Evolutionary conservation across 176 grass and related monocot species (phyloP), one percentile per base, ranked within the genome.

Genomic region (Bonia amplexicaulis): DNA sequence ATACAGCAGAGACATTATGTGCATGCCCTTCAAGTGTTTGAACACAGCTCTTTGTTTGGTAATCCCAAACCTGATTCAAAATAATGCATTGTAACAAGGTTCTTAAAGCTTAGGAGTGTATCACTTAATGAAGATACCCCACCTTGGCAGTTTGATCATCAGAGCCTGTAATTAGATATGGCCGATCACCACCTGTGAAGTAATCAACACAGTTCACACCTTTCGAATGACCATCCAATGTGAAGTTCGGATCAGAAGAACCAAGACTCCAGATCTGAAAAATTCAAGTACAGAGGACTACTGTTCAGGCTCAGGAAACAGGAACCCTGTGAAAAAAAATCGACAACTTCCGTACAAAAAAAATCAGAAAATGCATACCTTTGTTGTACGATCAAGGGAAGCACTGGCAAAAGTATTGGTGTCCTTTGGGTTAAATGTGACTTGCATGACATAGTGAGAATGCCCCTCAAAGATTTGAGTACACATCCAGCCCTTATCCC

Each of bases 391-490:
- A 88, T 97, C 94, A 81, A 97, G 92, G 17, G 94, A 97, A 71
- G 94, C 94, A 76, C 92, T 97, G 23, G 94, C 94, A 23, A 97
- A 97, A 67, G 94, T 97, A 85, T 94, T 94, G 17, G 83, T 91
- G 41, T 91, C 92, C 54, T 94, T 94, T 26, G 92, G 92, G 74
- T 91, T 94, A 82, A 94, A 92, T 45, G 87, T 87, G 13, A 94
- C 16, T 92, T 94, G 92, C 92, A 94, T 94, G 20, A 91, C 92
- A 89, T 94, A 94, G 54, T 94, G 92, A 74, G 87, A 94, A 57
- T 94, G 92, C 3, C 92, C 92, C 69, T 94, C 92, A 79, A 94
- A 94, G 48, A 94, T 94, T 79, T 94, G 92, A 85, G 89, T 91
- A 64, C 92, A 92, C 35, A 92, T 79, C 92, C 92, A 94, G 49